phyloP scores from a whole-genome alignment of 148 eudicot species.

The Rhododendron ovatum region DNA sequence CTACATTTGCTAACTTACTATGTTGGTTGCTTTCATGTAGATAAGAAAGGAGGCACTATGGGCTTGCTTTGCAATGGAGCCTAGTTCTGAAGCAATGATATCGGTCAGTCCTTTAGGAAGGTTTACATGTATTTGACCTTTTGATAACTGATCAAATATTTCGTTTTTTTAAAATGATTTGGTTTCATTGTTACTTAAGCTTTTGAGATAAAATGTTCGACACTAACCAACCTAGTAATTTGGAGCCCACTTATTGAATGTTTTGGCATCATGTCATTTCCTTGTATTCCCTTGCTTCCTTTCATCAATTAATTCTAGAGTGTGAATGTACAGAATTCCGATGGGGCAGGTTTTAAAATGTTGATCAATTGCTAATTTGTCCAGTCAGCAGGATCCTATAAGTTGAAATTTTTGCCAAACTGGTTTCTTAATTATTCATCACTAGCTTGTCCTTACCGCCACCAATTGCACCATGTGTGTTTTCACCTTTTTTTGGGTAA shows the following conservation, averaged over 20 bases:
- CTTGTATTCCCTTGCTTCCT: not conserved
- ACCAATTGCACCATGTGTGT: not conserved
- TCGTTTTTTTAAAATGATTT: not conserved
- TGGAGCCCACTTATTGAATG: not conserved
- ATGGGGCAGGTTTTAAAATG: not conserved
- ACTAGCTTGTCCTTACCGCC: not conserved
- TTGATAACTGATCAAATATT: not conserved
- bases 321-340: not conserved
- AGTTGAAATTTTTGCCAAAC: not conserved
- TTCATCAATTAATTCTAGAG: not conserved
- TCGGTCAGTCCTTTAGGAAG: conserved; percentile 40
- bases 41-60: conserved; percentile 99
- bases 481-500: not conserved
- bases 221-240: not conserved
- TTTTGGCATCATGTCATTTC: not conserved
- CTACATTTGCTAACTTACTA: not conserved
- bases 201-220: not conserved
- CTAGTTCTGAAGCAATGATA: conserved; percentile 84
- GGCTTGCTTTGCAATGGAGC: conserved; percentile 97
- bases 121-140: not conserved
- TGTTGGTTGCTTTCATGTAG: conserved; percentile 32
- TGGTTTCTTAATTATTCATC: not conserved
- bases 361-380: not conserved
- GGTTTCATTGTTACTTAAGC: not conserved
- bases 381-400: not conserved